These are phyloP conservation scores for Lathyrus aphaca DNA, from an alignment of 306 rosid genomes.

Conservation along the genomic window DNA sequence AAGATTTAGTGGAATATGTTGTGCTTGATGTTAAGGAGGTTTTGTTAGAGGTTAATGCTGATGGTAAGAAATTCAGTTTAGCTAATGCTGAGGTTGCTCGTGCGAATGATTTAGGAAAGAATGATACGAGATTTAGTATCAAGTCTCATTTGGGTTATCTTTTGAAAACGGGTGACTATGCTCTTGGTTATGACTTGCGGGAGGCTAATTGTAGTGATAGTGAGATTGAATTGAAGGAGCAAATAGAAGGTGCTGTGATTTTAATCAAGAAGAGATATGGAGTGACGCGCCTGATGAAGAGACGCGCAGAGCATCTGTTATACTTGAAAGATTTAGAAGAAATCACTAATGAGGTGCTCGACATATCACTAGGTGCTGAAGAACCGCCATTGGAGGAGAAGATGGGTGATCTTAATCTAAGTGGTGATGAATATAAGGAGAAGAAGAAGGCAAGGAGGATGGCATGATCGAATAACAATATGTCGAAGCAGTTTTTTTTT, in stretches of 20 bases:
- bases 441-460: constrained; percentile 50
- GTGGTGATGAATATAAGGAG: constrained; percentile 33
- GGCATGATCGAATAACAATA: constrained; percentile 42
- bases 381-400: constrained; percentile 45
- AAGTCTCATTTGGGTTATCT: constrained; percentile 80
- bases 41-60: constrained; percentile 55
- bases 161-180: constrained; percentile 70
- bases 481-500: too few relatives aligned
- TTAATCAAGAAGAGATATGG: constrained; percentile 72
- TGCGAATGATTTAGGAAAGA: constrained; percentile 69
- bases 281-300: constrained; percentile 58
- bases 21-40: constrained; percentile 63
- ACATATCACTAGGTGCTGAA: constrained; percentile 43
- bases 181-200: constrained; percentile 73
- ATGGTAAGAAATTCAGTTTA: constrained; percentile 61
- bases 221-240: constrained; percentile 57
- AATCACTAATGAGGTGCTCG: constrained; percentile 45
- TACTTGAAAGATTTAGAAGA: constrained; percentile 70
- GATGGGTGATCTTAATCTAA: constrained; percentile 63
- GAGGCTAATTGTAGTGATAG: constrained; percentile 54
- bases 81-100: constrained; percentile 82
- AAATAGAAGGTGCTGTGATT: constrained; percentile 57
- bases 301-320: constrained; percentile 53
- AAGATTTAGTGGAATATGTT: constrained; percentile 70
- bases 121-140: constrained; percentile 64